Conservation (phyloP, 345 rosid genomes). For the Salix arbutifolia region DNA sequence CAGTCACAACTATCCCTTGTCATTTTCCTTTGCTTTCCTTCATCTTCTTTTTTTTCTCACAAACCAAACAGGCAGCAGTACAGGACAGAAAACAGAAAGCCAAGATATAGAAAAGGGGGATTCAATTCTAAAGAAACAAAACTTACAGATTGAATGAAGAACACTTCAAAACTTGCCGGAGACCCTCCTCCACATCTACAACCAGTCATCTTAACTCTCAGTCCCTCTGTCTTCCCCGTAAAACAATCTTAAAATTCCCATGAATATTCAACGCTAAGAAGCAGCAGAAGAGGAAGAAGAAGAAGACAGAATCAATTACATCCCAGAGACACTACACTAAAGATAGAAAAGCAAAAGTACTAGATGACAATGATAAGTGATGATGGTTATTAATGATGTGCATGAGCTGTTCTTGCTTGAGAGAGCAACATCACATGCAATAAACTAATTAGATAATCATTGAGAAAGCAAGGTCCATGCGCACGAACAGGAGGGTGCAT, state of each 20-base stretch:
- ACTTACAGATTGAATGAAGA: neutral
- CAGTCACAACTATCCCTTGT: neutral
- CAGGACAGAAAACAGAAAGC: neutral
- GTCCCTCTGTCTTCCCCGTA: neutral
- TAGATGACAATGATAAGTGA: constrained; percentile 9
- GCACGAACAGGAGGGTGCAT: constrained; percentile 41
- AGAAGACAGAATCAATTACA: neutral
- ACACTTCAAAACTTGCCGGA: neutral
- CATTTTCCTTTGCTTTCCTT: neutral
- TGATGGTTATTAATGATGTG: constrained; percentile 10
- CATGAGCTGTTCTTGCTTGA: constrained; percentile 46
- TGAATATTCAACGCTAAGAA: neutral
- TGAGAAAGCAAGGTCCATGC: constrained; percentile 1
- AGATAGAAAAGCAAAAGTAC: neutral
- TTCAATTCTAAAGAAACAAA: neutral
- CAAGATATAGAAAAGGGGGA: too few species aligned
- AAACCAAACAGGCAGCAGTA: constrained; percentile 2
- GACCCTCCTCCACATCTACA: neutral
- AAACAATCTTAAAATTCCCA: neutral
- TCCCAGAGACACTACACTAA: neutral
- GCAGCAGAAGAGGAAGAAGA: neutral
- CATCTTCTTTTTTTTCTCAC: neutral
- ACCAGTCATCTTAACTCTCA: neutral
- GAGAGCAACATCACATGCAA: constrained; percentile 41
- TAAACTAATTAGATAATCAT: constrained; percentile 15